Conservation (phyloP, 495 filamentous ascomycete genomes). For the Peziza echinospora region DNA sequence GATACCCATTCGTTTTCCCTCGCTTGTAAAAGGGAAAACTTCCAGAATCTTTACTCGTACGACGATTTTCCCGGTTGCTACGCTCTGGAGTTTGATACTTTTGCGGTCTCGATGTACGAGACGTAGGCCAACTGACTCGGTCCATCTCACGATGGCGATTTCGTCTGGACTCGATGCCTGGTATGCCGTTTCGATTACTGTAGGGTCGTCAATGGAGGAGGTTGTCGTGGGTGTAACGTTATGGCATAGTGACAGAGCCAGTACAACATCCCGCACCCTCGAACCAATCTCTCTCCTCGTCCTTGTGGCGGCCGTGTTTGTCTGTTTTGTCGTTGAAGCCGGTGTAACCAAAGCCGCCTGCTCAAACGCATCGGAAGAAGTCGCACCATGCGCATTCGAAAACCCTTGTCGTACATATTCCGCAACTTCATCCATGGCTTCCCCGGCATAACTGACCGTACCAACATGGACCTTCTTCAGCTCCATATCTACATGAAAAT, state of each 20-base stretch:
- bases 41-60: conserved; percentile 81
- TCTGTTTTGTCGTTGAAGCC: conserved; percentile 36
- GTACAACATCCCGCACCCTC: conserved; percentile 69
- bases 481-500: conserved; percentile 51
- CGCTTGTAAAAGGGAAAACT: conserved; percentile 92
- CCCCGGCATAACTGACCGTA: conserved; percentile 90
- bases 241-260: conserved; percentile 86
- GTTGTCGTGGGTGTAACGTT: conserved; percentile 89
- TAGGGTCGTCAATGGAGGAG: conserved; percentile 46
- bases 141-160: conserved; percentile 93
- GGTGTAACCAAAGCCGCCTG: conserved; percentile 42
- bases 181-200: conserved; percentile 48
- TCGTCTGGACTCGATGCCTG: conserved; percentile 96
- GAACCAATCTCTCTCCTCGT: conserved; percentile 82
- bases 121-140: conserved; percentile 74
- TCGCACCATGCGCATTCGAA: conserved; percentile 24
- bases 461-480: conserved; percentile 97
- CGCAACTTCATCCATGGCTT: conserved; percentile 92
- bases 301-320: conserved; percentile 43
- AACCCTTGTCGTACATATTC: conserved; percentile 72
- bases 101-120: conserved; percentile 71
- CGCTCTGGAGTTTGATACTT: conserved; percentile 56
- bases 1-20: conserved; percentile 97
- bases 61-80: conserved; percentile 50
- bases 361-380: conserved; percentile 10